These are phyloP conservation scores for Emericellopsis atlantica DNA, from an alignment of 2,329 filamentous ascomycete species.

Conservation along the genomic window DNA sequence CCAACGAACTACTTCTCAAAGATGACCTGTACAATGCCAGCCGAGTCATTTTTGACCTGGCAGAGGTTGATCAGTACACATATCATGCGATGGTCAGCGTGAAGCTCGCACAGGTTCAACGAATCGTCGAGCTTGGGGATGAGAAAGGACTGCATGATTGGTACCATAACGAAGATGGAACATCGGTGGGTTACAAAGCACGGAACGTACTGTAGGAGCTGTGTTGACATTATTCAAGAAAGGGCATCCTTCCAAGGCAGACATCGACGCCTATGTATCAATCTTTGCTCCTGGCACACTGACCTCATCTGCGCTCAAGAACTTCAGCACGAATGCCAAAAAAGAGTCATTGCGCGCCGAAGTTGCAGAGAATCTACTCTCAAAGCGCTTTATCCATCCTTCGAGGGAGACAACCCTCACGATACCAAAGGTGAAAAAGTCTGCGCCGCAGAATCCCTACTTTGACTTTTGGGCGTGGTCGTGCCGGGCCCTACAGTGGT, in stretches of 20 bases:
- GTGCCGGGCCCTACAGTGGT: conserved; percentile 52
- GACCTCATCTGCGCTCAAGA: conserved; percentile 48
- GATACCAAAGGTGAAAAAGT: conserved; percentile 30
- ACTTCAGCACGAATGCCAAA: conserved; percentile 50
- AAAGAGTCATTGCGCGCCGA: conserved; percentile 46
- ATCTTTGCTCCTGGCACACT: conserved; percentile 51
- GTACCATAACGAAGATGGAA: conserved; percentile 27
- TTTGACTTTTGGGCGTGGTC: conserved; percentile 56
- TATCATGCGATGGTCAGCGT: conserved; percentile 40
- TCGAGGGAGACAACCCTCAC: conserved; percentile 22
- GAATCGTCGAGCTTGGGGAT: conserved; percentile 26
- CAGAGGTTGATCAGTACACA: conserved; percentile 29
- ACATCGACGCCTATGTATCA: conserved; percentile 53
- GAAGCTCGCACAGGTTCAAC: conserved; percentile 33
- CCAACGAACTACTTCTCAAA: conserved; percentile 21
- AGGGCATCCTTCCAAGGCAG: conserved; percentile 36
- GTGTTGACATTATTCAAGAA: conserved; percentile 12
- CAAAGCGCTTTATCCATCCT: conserved; percentile 38
- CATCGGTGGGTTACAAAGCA: conserved; percentile 13
- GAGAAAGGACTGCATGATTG: conserved; percentile 34
- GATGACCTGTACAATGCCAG: conserved; percentile 30
- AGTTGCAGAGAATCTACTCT: conserved; percentile 41
- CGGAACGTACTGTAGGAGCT: not conserved
- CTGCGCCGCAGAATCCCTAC: conserved; percentile 46
- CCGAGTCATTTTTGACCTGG: conserved; percentile 27